phyloP scores from a whole-genome alignment of 192 early-diverging fungal genomes.

The Backusella psychrophila region DNA sequence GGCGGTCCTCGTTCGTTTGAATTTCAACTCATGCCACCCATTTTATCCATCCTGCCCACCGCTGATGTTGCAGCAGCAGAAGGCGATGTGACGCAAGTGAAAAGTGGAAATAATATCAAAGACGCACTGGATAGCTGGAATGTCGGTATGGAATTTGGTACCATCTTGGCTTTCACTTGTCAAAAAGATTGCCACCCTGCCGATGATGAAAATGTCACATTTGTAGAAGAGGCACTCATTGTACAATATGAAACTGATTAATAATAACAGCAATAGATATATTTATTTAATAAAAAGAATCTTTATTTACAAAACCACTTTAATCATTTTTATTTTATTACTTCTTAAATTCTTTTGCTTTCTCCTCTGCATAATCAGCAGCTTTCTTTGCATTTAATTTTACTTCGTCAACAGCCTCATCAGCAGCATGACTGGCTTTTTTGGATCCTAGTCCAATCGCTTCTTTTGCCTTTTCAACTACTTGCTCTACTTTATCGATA shows the following conservation, averaged over 20 bases:
- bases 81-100: slow-evolving; percentile 37
- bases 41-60: slow-evolving; percentile 69
- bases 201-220: slow-evolving; percentile 35
- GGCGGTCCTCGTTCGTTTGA: slow-evolving; percentile 74
- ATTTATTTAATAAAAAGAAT: neutral
- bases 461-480: slow-evolving; percentile 25
- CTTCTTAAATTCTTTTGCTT: neutral
- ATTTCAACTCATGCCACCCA: slow-evolving; percentile 90
- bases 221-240: slow-evolving; percentile 62
- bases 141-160: slow-evolving; percentile 89
- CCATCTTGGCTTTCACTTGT: slow-evolving; percentile 80
- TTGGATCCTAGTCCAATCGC: slow-evolving; percentile 22
- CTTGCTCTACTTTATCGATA: slow-evolving; percentile 19
- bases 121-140: slow-evolving; percentile 53
- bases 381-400: neutral
- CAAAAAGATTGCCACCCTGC: slow-evolving; percentile 68
- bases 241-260: slow-evolving; percentile 53
- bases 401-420: slow-evolving; percentile 8
- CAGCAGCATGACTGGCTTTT: slow-evolving; percentile 3
- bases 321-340: neutral
- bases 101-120: slow-evolving; percentile 25
- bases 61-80: slow-evolving; percentile 43
- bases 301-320: neutral
- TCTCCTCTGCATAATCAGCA: neutral
- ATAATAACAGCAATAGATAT: slow-evolving; percentile 2